Conservation (phyloP, 192 early-diverging fungal species). For the Phycomyces blakesleeanus region DNA sequence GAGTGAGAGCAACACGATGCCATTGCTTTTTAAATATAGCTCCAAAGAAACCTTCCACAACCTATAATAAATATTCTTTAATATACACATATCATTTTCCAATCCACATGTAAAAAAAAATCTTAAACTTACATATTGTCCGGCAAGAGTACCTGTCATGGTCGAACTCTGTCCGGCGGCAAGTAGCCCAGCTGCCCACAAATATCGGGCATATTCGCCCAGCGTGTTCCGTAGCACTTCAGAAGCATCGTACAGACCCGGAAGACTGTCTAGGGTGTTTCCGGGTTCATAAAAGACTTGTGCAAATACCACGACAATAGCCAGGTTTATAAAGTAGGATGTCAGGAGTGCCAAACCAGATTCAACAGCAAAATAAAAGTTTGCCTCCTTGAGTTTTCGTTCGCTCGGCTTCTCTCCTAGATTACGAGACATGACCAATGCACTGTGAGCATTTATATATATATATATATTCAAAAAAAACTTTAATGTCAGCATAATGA, state of each 20-base stretch:
- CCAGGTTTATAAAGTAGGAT: slow-evolving; percentile 65
- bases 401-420: slow-evolving; percentile 21
- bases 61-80: slow-evolving; percentile 20
- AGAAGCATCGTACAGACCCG: slow-evolving; percentile 62
- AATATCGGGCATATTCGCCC: slow-evolving; percentile 56
- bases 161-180: slow-evolving; percentile 81
- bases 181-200: slow-evolving; percentile 84
- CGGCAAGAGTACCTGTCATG: slow-evolving; percentile 88
- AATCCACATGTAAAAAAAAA: too few relatives aligned
- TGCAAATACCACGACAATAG: slow-evolving; percentile 69
- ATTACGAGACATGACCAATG: slow-evolving; percentile 59
- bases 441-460: too few relatives aligned
- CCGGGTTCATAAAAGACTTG: slow-evolving; percentile 36
- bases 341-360: slow-evolving; percentile 55
- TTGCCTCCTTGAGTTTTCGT: slow-evolving; percentile 57
- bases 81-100: too few relatives aligned
- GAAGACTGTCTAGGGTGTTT: slow-evolving; percentile 25
- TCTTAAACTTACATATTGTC: slow-evolving; percentile 61
- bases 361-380: slow-evolving; percentile 66
- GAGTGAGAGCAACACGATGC: slow-evolving; percentile 59
- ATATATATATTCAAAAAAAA: too few relatives aligned
- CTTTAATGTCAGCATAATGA: neutral
- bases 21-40: slow-evolving; percentile 54
- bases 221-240: slow-evolving; percentile 52
- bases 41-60: slow-evolving; percentile 80